Percentiles rank a stretch among this genome's conserved stretches.
Evolutionary conservation across 225 moss, liverwort and hornwort genomes (phyloP).

Genomic region (Pseudisothecium myosuroides): DNA sequence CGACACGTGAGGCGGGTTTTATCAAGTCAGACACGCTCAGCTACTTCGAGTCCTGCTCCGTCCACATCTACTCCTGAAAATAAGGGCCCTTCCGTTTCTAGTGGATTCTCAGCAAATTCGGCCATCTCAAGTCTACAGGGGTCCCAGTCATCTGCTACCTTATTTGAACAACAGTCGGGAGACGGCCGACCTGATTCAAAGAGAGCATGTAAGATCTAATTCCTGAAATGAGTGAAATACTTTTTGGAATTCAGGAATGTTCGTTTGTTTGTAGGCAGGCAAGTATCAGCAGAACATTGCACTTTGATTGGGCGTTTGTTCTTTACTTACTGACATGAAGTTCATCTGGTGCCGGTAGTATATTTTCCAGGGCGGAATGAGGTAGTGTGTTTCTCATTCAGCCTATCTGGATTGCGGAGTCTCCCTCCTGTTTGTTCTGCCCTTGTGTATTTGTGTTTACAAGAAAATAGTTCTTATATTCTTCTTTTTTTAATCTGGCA

Average conservation of each 20-base stretch:
- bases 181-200: slow-evolving; percentile 46
- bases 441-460: not conserved
- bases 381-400: not conserved
- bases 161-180: slow-evolving; percentile 27
- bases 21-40: slow-evolving; percentile 41
- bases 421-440: not conserved
- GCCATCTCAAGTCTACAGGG: slow-evolving; percentile 12
- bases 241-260: not conserved
- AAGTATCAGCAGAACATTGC: not conserved
- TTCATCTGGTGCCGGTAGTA: not conserved
- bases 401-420: not conserved
- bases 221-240: not conserved
- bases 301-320: not conserved
- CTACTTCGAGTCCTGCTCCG: slow-evolving; percentile 21
- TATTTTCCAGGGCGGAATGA: not conserved
- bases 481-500: slow-evolving; percentile 3
- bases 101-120: slow-evolving; percentile 11
- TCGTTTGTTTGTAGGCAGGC: not conserved
- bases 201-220: slow-evolving; percentile 29
- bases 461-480: not conserved
- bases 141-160: slow-evolving; percentile 2
- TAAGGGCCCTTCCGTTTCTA: not conserved
- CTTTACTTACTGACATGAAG: not conserved
- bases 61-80: slow-evolving; percentile 1
- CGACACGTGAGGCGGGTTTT: slow-evolving; percentile 47